Percentiles rank a stretch among this genome's conserved stretches.
Evolutionary conservation across 2,329 filamentous ascomycete species (phyloP).

Genomic region (Diplodia scrobiculata): DNA sequence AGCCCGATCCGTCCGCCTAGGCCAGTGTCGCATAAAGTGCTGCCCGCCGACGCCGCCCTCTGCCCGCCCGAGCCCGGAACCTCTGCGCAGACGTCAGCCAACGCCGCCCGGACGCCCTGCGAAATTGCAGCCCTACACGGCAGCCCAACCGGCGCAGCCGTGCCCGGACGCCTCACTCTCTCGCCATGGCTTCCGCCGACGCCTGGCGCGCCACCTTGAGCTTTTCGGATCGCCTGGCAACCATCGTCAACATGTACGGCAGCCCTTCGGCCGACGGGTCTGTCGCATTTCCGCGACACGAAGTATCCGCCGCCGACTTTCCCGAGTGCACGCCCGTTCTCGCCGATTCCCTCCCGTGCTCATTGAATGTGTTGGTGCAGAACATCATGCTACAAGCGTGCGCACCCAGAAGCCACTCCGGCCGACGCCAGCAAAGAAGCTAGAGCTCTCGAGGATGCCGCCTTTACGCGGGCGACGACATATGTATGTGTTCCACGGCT

Average conservation of each 20-base stretch:
- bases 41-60: not conserved
- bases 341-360: not conserved
- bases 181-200: constrained; percentile 8
- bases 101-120: constrained; percentile 15
- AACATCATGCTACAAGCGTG: constrained; percentile 52
- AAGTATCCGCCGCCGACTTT: not conserved
- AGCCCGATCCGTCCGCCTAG: constrained; percentile 3
- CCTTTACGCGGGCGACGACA: constrained; percentile 61
- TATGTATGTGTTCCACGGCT: constrained; percentile 50
- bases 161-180: constrained; percentile 5
- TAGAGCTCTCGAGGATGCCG: constrained; percentile 66
- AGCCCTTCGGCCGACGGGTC: constrained; percentile 16
- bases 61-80: not conserved
- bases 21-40: constrained; percentile 23
- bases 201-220: constrained; percentile 47
- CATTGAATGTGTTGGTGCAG: constrained; percentile 39
- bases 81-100: constrained; percentile 10
- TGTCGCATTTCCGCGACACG: constrained; percentile 19
- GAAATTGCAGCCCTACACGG: constrained; percentile 27
- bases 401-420: constrained; percentile 49
- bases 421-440: constrained; percentile 60
- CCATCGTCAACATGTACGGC: constrained; percentile 53
- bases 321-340: not conserved
- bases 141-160: constrained; percentile 15
- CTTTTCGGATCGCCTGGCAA: constrained; percentile 51